Evolutionary conservation across 805 yeast genomes (phyloP).

Genomic region (Groenewaldozyma salmanticensis): DNA sequence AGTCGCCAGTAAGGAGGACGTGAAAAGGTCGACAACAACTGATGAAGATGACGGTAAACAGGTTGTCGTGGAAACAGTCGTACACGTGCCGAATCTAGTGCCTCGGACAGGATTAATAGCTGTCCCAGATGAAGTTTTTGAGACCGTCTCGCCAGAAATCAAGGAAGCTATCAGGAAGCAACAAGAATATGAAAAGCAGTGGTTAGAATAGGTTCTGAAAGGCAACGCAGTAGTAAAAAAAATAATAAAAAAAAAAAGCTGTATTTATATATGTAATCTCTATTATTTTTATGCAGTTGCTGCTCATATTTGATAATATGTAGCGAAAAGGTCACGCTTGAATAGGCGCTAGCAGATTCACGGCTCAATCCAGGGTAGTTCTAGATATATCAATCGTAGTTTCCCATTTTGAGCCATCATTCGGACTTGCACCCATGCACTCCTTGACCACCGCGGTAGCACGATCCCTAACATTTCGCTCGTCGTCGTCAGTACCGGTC

Average conservation of each 20-base stretch:
- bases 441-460: slow-evolving; percentile 22
- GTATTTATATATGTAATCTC: not conserved
- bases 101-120: slow-evolving; percentile 55
- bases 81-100: slow-evolving; percentile 35
- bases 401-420: slow-evolving; percentile 23
- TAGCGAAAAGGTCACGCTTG: not conserved
- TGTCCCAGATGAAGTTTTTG: slow-evolving; percentile 48
- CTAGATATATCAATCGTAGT: slow-evolving; percentile 28
- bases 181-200: slow-evolving; percentile 15
- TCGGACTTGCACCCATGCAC: slow-evolving; percentile 16
- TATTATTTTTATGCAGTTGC: slow-evolving; percentile 2
- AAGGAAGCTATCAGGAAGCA: slow-evolving; percentile 18
- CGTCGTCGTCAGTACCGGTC: slow-evolving; percentile 26
- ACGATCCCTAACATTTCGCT: slow-evolving; percentile 23
- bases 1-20: slow-evolving; percentile 11
- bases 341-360: not conserved
- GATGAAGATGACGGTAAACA: slow-evolving; percentile 12
- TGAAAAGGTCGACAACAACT: slow-evolving; percentile 16
- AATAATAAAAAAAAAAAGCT: not conserved
- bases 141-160: slow-evolving; percentile 48
- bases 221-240: not conserved
- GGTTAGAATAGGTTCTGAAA: slow-evolving; percentile 5
- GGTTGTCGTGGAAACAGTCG: slow-evolving; percentile 13
- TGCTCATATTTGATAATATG: slow-evolving; percentile 1
- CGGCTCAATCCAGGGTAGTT: slow-evolving; percentile 11